Evolutionary conservation across 1,139 yeast genomes (phyloP).

Genomic region (Protomyces arabidopsidicola): DNA sequence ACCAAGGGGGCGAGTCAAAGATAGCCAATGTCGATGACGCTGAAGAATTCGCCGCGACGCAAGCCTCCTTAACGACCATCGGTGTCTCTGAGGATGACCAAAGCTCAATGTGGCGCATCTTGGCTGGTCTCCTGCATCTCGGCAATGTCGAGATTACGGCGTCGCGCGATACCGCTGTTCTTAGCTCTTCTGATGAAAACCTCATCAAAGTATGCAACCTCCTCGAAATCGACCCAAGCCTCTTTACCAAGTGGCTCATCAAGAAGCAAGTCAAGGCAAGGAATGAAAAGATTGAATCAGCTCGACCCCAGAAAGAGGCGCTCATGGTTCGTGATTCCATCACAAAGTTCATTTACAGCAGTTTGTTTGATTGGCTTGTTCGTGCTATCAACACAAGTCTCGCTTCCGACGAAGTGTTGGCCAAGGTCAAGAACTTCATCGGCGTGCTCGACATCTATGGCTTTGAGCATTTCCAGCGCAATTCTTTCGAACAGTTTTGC

Average conservation of each 20-base stretch:
- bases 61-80: conserved; percentile 69
- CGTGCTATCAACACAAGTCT: conserved; percentile 73
- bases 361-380: conserved; percentile 93
- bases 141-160: conserved; percentile 90
- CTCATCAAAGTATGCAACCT: conserved; percentile 78
- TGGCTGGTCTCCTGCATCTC: conserved; percentile 85
- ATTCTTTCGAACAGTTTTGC: conserved; percentile 95
- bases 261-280: conserved; percentile 93
- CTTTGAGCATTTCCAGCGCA: conserved; percentile 88
- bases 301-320: conserved; percentile 79
- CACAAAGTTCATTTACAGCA: conserved; percentile 87
- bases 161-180: conserved; percentile 75
- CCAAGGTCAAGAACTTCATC: conserved; percentile 64
- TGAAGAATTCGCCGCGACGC: conserved; percentile 67
- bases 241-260: conserved; percentile 85
- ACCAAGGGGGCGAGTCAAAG: conserved; percentile 77
- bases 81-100: conserved; percentile 65
- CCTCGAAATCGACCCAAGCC: conserved; percentile 68
- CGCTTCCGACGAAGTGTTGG: conserved; percentile 58
- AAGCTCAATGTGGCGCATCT: conserved; percentile 63
- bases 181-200: conserved; percentile 81
- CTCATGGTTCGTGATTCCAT: conserved; percentile 92
- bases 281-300: conserved; percentile 83
- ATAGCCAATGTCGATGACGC: conserved; percentile 80
- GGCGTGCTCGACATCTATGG: conserved; percentile 98